Percentiles rank a stretch among this genome's conserved stretches.
Evolutionary conservation across 257 asterid species (phyloP).

Genomic region (Lavandula angustifolia): DNA sequence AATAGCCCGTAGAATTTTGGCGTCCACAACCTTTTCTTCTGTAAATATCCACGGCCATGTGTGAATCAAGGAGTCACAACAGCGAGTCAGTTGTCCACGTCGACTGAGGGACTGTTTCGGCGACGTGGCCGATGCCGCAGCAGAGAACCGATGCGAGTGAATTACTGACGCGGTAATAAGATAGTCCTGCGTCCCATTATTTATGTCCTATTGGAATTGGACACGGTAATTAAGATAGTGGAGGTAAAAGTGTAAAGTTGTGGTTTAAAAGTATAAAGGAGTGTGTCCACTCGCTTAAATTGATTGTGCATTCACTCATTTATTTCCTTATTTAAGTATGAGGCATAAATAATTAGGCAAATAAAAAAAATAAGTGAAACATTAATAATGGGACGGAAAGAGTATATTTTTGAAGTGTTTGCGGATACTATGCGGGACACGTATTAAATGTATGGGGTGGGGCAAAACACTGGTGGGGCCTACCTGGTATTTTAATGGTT

Average conservation of each 20-base stretch:
- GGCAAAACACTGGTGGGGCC: conserved; percentile 19
- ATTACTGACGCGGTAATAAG: conserved; percentile 34
- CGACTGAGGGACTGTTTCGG: background rate
- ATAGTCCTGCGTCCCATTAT: too few species aligned
- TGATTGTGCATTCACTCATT: too few species aligned
- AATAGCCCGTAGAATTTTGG: conserved; percentile 35
- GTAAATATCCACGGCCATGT: conserved; percentile 30
- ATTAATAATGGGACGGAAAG: too few species aligned
- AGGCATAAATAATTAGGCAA: too few species aligned
- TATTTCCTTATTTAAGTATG: too few species aligned
- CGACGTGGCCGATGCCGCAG: conserved; percentile 43
- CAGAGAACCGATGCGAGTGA: conserved; percentile 9
- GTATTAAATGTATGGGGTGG: conserved; percentile 21
- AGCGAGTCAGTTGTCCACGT: conserved; percentile 27
- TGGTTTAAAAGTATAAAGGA: too few species aligned
- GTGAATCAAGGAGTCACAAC: background rate
- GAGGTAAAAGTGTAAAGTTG: too few species aligned
- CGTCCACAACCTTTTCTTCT: conserved; percentile 38
- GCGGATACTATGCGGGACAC: conserved; percentile 31
- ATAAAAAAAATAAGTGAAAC: too few species aligned
- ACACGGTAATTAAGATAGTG: too few species aligned
- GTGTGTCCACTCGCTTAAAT: too few species aligned
- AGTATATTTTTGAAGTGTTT: conserved; percentile 14
- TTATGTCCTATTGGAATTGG: too few species aligned
- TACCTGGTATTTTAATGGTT: conserved; percentile 19